A percentile compares a stretch with the other conserved stretches of the same genome.
Conservation (phyloP, 163 green algal species). For the Scenedesmus sp. region DNA sequence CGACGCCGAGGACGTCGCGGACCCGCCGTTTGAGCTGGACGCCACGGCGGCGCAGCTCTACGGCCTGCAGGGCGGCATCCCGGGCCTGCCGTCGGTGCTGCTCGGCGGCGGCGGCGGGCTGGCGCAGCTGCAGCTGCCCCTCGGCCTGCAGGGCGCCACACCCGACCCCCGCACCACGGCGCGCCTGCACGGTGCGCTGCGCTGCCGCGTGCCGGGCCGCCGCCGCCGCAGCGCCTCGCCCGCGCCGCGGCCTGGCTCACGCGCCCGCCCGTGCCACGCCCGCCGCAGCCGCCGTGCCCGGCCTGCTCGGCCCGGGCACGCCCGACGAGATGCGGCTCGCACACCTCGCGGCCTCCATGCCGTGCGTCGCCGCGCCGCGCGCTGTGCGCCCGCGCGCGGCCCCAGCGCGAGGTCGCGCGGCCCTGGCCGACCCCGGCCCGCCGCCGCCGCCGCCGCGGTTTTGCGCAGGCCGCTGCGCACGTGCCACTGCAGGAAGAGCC, state of each 20-base stretch:
- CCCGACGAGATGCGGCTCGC: slow-evolving; percentile 31
- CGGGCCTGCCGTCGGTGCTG: too few relatives aligned
- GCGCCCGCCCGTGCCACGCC: too few relatives aligned
- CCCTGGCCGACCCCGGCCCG: not conserved
- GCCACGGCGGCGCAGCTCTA: too few relatives aligned
- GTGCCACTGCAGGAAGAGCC: slow-evolving; percentile 65
- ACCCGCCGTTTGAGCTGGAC: too few relatives aligned
- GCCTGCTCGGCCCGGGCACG: slow-evolving; percentile 8
- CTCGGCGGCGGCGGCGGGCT: not conserved
- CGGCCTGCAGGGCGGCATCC: not conserved
- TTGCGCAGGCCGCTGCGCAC: slow-evolving; percentile 18
- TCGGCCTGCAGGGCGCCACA: not conserved
- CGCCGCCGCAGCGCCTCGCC: too few relatives aligned
- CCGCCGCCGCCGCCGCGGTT: not conserved
- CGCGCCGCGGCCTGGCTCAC: too few relatives aligned
- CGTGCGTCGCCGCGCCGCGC: not conserved
- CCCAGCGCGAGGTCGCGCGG: too few relatives aligned
- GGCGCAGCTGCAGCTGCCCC: slow-evolving; percentile 7
- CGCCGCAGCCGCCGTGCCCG: too few relatives aligned
- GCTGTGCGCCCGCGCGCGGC: too few relatives aligned
- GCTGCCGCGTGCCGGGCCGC: too few relatives aligned
- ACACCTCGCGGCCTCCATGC: slow-evolving; percentile 6
- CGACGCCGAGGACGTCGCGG: too few relatives aligned
- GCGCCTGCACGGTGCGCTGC: not conserved
- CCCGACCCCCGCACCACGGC: not conserved